Percentiles rank a stretch among this genome's conserved stretches.
Conservation (phyloP, 441 rosid genomes). For the Corymbia calophylla region DNA sequence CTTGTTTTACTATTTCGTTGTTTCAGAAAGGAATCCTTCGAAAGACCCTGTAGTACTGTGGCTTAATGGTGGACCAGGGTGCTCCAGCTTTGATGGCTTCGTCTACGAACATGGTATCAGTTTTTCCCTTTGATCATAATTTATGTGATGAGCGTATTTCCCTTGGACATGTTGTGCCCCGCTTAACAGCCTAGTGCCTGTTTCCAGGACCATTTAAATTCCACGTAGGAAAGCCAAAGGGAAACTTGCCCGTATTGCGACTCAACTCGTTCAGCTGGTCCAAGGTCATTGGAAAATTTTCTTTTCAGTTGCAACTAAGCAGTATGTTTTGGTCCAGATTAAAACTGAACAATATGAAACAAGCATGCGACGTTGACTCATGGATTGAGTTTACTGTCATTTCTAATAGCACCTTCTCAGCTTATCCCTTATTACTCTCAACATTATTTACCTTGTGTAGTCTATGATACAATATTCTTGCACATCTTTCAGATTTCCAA, state of each 20-base stretch:
- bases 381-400: background rate
- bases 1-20: background rate
- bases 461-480: background rate
- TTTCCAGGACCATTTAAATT: background rate
- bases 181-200: background rate
- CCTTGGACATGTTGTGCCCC: background rate
- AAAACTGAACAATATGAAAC: background rate
- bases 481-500: background rate
- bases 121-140: background rate
- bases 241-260: background rate
- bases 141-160: constrained; percentile 9
- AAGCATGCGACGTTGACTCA: background rate
- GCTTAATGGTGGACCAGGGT: background rate
- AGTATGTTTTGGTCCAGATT: background rate
- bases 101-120: background rate
- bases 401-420: background rate
- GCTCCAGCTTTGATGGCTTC: background rate
- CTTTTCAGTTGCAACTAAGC: background rate
- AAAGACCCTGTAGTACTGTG: background rate
- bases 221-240: background rate
- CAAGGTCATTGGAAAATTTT: background rate
- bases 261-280: background rate
- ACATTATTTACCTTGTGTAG: background rate
- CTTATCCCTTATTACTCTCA: background rate
- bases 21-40: background rate